Base-by-base conservation (phyloP, 2,329 filamentous ascomycete genomes). In the Trichothecium roseum region DNA sequence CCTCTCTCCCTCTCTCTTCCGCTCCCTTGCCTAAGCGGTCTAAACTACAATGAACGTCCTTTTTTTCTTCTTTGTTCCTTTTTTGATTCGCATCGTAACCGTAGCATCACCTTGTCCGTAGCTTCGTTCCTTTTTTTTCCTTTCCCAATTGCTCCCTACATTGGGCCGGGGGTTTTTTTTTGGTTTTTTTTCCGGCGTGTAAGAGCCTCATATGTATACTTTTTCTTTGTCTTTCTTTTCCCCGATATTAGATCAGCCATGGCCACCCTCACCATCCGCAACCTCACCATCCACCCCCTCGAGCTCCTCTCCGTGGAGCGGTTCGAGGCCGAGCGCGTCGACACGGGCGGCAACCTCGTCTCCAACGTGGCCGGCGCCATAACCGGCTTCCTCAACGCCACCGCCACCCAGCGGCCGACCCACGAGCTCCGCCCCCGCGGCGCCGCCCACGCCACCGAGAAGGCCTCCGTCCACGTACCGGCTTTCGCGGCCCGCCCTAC, bases 221-320 rank as follows among this genome's bases (percentile, higher is more conserved):
- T 24, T 24, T 24, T 24, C 20, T 24, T 24, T 10, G 6, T 24
- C 20, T 24, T 24, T 24, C 10, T 24, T 24, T 24, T 6, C 20
- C 10, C 10, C 6, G 6, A 24, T 24, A 24, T 24, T 6, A 24
- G 6, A 24, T 24, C 6, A 46, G 43, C 38, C 38, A 73, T 72
- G 68, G 57, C 63, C 14, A 57, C 62, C 38, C 63, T 94, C 45
- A 83, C 73, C 4, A 74, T 95, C 49, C 85, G 88, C 49, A 95
- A 95, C 57, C 64, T 94, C 44, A 89, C 84, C 30, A 66, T 74
- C 38, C 78, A 73, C 33, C 69, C 77, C n/a, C 64, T 94, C 37
- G 74, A 80, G 45, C 71, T 95, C 47, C 79, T 78, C 55, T 68
- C 53, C 40, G 66, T 89, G 39, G 83, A 93, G 62, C 79, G 81